Base-by-base conservation (phyloP, 192 early-diverging fungal species). In the Coemansia sp. region DNA sequence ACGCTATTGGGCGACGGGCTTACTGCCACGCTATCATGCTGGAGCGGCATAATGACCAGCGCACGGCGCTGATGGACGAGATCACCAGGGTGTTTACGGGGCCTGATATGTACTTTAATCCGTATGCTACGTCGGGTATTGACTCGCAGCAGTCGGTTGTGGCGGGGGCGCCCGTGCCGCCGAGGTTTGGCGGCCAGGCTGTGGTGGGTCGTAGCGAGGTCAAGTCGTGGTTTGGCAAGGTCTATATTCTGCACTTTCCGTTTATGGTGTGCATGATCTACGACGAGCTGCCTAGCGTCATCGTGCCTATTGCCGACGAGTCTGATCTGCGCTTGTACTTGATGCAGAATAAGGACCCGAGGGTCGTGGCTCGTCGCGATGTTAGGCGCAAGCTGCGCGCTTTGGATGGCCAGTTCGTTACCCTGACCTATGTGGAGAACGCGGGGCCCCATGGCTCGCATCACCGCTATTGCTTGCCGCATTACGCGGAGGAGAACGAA, bases 91-190 rank as follows among this genome's bases (percentile, higher is more conserved):
- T 66, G 61, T 83, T 79, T 52, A 85, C 86, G 13, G 88, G 88
- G 0, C 86, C 86, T 13, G 88, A 89, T 61, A 86, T 88, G 86
- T 89, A 85, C 66, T 89, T 85, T 59, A 78, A 85, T 14, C 87
- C 87, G 18, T 85, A 77, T 50, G 75, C 74, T 14, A 21, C 48
- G n/a, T 21, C 45, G 35, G 10, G 31, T 14, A 21, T 28, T 13
- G 16, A 34, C 18, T 50, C 47, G 16, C 26, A 28, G 5, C 23
- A 25, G 56, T 31, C 56, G 56, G 59, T 16, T 12, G 50, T 26
- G 8, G 50, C 11, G 26, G 48, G 37, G 0, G 52, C 48, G 35
- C 55, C 34, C 3, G 56, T 25, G 11, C 25, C 56, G 8, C 9
- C 43, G 3, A 6, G 43, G 9, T 21, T 47, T 18, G 43, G 43